Evolutionary conservation across 768 basidiomycete species (phyloP), one percentile per base, ranked within the genome.

Genomic region (Tylopilus balloui): DNA sequence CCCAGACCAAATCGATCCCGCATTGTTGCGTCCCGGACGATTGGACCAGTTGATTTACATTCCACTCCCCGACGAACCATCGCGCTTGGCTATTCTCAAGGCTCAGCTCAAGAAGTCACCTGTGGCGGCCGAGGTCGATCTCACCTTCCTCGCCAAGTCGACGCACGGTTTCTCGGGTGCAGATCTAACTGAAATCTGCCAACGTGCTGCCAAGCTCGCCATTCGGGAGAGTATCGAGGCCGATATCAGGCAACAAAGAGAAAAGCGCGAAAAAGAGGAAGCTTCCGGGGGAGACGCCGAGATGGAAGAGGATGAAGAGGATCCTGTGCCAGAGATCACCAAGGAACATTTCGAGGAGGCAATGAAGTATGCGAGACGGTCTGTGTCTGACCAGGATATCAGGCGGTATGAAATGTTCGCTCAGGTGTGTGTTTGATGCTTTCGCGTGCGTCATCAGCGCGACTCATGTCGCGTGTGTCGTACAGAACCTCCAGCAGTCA

Each of bases 31-130:
- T 75, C 93, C 93, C 36, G 96, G 96, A 68, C 95, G 95, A 80
- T 84, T 99, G 45, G 96, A 99, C 69, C 95, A 99, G 72, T 83
- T 99, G 54, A 98, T 98, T 69, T 98, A 98, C 75, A 99, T 99
- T 53, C 96, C 96, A 51, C 83, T 99, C 2, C 96, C 96, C 52
- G 94, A 97, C 71, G 94, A 98, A 71, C 72, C 78, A 3, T 93
- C 91, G 28, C 89, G 96, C 51, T 58, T 93, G 45, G 88, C 90
- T 2, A 99, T 99, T 64, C 86, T 99, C 69, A 81, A 79, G 64
- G 95, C 96, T 14, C 75, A 80, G 46, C 84, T 99, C 61, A 88
- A 94, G 74, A 94, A 93, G 68, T 92, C 88, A 15, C 96, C 96
- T 14, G 73, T 99, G 43, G 76, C 89, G 15, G 71, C 77, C 15